Conservation (phyloP, 495 filamentous ascomycete genomes). For the Sporormia fimetaria region DNA sequence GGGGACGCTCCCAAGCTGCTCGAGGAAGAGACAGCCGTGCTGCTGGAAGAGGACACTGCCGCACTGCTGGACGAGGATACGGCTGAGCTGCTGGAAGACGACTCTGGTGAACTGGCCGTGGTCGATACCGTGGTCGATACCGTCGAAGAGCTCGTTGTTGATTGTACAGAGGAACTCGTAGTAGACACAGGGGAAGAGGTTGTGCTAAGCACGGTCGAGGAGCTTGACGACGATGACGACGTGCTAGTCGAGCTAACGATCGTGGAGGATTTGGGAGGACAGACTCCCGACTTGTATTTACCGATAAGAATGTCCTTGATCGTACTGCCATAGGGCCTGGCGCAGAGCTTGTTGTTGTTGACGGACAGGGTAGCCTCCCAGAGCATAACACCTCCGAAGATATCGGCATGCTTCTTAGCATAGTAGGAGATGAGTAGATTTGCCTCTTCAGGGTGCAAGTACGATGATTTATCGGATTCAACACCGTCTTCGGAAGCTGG, state of each 20-base stretch:
- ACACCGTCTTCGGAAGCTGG: constrained; percentile 31
- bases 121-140: too few relatives aligned
- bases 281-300: background rate
- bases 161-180: too few relatives aligned
- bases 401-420: constrained; percentile 37
- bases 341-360: constrained; percentile 38
- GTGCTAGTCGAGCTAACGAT: background rate
- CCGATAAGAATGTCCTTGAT: constrained; percentile 37
- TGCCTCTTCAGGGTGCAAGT: constrained; percentile 41
- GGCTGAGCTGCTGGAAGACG: background rate
- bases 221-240: constrained; percentile 1
- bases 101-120: too few relatives aligned
- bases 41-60: constrained; percentile 4
- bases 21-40: constrained; percentile 5
- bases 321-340: constrained; percentile 35
- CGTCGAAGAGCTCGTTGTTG: too few relatives aligned
- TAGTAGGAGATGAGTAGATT: constrained; percentile 40
- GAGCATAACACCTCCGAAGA: constrained; percentile 61
- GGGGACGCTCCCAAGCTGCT: background rate
- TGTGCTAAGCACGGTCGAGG: background rate
- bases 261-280: constrained; percentile 5
- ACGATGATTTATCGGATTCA: constrained; percentile 28
- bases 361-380: constrained; percentile 55
- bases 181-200: background rate
- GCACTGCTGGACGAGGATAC: constrained; percentile 2